These are phyloP conservation scores for Dipodascus geniculatus DNA, from an alignment of 805 yeast genomes.

Conservation along the genomic window DNA sequence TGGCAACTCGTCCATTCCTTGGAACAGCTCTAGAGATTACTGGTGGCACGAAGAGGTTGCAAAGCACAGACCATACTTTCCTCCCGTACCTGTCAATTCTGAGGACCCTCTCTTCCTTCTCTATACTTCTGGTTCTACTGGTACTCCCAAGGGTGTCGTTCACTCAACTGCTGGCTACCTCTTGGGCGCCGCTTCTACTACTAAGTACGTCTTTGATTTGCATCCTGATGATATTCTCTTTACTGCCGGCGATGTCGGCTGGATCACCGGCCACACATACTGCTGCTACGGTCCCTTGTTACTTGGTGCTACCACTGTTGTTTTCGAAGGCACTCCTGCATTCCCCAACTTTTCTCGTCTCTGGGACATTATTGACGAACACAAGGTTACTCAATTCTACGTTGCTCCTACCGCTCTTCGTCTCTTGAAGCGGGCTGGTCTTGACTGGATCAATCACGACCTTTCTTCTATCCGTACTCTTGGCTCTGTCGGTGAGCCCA, in stretches of 20 bases:
- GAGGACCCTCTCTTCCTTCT: slow-evolving; percentile 74
- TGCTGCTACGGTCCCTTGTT: slow-evolving; percentile 72
- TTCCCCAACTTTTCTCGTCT: slow-evolving; percentile 71
- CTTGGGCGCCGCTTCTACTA: slow-evolving; percentile 60
- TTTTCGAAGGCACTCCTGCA: slow-evolving; percentile 82
- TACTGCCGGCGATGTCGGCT: slow-evolving; percentile 86
- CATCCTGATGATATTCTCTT: slow-evolving; percentile 64
- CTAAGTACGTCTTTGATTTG: slow-evolving; percentile 66
- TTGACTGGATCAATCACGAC: slow-evolving; percentile 55
- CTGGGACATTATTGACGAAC: slow-evolving; percentile 76
- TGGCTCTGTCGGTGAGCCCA: slow-evolving; percentile 94
- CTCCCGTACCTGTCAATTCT: slow-evolving; percentile 66
- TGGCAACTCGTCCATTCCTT: slow-evolving; percentile 41
- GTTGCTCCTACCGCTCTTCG: slow-evolving; percentile 92
- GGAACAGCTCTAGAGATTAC: slow-evolving; percentile 48
- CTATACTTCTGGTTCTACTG: slow-evolving; percentile 81
- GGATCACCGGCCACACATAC: slow-evolving; percentile 85
- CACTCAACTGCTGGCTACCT: slow-evolving; percentile 75
- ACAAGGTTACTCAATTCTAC: slow-evolving; percentile 80
- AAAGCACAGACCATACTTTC: slow-evolving; percentile 54
- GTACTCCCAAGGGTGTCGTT: slow-evolving; percentile 79
- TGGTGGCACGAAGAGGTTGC: slow-evolving; percentile 66
- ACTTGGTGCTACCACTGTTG: slow-evolving; percentile 66
- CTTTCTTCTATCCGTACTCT: slow-evolving; percentile 67
- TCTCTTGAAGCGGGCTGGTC: slow-evolving; percentile 73